Percentiles rank a stretch among this genome's conserved stretches.
Conservation (phyloP, 176 grass and related monocot species). For the Saccharum officinarum region DNA sequence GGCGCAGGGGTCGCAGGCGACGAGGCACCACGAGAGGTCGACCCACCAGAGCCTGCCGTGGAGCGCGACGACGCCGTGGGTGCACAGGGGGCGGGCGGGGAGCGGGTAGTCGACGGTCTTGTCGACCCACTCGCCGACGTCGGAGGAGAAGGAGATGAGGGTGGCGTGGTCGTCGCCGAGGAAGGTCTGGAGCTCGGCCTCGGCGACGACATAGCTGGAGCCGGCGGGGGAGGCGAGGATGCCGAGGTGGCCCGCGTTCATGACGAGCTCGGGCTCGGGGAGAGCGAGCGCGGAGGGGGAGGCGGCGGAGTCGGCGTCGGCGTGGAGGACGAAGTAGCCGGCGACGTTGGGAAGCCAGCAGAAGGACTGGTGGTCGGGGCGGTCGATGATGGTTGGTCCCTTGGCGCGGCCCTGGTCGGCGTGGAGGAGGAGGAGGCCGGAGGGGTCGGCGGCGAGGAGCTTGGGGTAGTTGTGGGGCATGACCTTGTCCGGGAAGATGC, state of each 20-base stretch:
- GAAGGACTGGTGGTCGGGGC: background rate
- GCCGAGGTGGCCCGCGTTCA: background rate
- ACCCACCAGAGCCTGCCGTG: background rate
- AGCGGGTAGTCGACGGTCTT: background rate
- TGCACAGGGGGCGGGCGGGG: background rate
- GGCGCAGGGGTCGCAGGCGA: background rate
- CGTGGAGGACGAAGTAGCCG: slow-evolving; percentile 2
- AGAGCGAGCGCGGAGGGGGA: background rate
- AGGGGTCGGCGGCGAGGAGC: background rate
- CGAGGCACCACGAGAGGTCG: background rate
- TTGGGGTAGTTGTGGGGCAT: background rate
- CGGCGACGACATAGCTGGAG: background rate
- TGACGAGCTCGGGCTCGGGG: background rate
- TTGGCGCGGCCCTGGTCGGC: background rate
- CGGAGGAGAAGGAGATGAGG: background rate
- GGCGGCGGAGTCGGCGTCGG: background rate
- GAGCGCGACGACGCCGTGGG: background rate
- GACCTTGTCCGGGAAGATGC: background rate
- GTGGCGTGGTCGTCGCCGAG: background rate
- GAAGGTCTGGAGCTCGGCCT: background rate
- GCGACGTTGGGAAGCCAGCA: background rate
- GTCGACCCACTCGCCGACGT: background rate
- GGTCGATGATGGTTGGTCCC: background rate
- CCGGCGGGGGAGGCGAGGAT: background rate
- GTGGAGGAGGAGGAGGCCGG: background rate